These are phyloP conservation scores for Barnettozyma sucrosica DNA, from an alignment of 805 yeast species.

Conservation along the genomic window DNA sequence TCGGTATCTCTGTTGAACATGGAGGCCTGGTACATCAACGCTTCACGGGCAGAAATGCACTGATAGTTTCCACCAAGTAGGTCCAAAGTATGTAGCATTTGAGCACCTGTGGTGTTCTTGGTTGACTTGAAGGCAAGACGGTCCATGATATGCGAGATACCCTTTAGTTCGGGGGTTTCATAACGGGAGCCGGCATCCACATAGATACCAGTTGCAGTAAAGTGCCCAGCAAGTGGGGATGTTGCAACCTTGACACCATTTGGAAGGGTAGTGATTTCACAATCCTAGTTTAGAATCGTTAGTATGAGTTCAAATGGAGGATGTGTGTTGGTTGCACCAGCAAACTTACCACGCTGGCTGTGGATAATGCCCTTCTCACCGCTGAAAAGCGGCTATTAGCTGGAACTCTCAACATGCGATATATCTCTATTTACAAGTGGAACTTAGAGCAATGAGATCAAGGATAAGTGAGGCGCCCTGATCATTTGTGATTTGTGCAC, in stretches of 20 bases:
- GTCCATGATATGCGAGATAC: constrained; percentile 80
- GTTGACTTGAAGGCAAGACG: constrained; percentile 81
- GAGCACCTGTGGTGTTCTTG: constrained; percentile 46
- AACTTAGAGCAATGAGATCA: neutral
- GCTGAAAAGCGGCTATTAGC: neutral
- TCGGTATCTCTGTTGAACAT: constrained; percentile 85
- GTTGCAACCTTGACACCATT: constrained; percentile 84
- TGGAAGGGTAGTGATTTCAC: constrained; percentile 38
- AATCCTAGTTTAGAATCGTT: constrained; percentile 3
- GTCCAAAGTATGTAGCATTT: constrained; percentile 73
- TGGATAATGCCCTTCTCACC: constrained; percentile 17
- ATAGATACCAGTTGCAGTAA: constrained; percentile 84
- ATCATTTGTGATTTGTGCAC: neutral
- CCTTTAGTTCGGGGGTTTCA: constrained; percentile 57
- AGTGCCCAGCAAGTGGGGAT: constrained; percentile 83
- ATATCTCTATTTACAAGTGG: neutral
- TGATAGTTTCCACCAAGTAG: constrained; percentile 89
- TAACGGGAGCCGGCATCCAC: constrained; percentile 87
- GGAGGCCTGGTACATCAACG: constrained; percentile 89
- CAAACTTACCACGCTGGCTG: constrained; percentile 14
- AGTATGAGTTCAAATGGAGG: neutral
- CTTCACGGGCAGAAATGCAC: constrained; percentile 88
- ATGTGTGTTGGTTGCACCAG: neutral
- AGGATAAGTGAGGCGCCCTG: too few species aligned
- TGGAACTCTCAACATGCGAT: neutral